Evolutionary conservation across 1,284 basidiomycete species (phyloP).

Genomic region (Tilletia caries): DNA sequence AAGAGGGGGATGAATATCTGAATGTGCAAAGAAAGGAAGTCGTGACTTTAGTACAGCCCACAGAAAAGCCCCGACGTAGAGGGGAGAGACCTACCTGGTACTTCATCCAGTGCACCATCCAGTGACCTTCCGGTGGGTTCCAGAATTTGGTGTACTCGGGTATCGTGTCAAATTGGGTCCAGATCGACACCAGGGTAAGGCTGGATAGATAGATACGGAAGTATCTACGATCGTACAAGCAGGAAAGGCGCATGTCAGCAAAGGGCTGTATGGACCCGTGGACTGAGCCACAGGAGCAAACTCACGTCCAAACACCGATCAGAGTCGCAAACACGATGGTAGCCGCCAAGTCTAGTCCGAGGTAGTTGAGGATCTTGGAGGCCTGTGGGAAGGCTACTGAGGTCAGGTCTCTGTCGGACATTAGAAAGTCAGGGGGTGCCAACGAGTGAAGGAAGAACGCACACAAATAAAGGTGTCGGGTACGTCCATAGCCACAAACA

Average conservation of each 20-base stretch:
- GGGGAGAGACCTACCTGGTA: slow-evolving; percentile 26
- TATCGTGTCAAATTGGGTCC: slow-evolving; percentile 72
- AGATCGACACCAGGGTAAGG: slow-evolving; percentile 81
- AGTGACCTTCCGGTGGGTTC: slow-evolving; percentile 45
- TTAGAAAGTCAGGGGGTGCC: no score
- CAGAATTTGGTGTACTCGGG: slow-evolving; percentile 56
- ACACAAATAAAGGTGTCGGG: slow-evolving; percentile 62
- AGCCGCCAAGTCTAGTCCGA: slow-evolving; percentile 39
- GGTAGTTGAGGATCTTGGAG: slow-evolving; percentile 55
- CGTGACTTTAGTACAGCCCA: not conserved
- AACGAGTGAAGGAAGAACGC: slow-evolving; percentile 53
- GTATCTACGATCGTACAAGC: slow-evolving; percentile 63
- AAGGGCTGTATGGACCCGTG: no score
- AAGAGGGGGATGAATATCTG: slow-evolving; percentile 49
- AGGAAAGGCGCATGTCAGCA: not conserved
- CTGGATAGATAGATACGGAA: slow-evolving; percentile 93
- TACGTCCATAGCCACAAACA: slow-evolving; percentile 95
- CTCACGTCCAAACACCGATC: slow-evolving; percentile 47
- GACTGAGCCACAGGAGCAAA: not conserved
- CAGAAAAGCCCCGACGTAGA: not conserved
- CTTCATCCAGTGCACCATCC: slow-evolving; percentile 50
- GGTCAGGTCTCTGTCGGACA: not conserved
- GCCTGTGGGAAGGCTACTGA: slow-evolving; percentile 14
- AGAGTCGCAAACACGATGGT: slow-evolving; percentile 40
- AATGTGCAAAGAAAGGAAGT: not conserved